Evolutionary conservation across 179 eudicot genomes (phyloP).

Genomic region (Amaranthus tricolor): DNA sequence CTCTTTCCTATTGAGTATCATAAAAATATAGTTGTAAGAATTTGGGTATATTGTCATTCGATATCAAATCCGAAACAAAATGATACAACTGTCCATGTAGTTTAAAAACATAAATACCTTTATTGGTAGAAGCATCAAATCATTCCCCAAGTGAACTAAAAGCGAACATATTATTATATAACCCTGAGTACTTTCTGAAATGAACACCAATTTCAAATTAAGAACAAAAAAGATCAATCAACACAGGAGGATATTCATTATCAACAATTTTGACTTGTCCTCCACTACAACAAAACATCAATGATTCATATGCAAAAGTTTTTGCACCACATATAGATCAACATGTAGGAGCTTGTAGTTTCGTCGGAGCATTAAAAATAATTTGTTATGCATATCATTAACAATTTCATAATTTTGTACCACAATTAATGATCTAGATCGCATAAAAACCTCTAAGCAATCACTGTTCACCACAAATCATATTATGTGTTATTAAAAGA

Average conservation of each 20-base stretch:
- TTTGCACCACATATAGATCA: neutral
- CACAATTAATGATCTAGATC: too few relatives aligned
- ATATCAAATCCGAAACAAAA: neutral
- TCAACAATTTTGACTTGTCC: neutral
- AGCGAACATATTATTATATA: conserved; percentile 7
- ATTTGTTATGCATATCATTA: too few relatives aligned
- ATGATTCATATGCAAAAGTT: neutral
- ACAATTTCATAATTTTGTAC: too few relatives aligned
- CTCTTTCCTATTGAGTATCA: neutral
- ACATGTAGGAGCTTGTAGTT: too few relatives aligned
- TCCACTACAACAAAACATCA: neutral
- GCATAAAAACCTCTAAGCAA: too few relatives aligned
- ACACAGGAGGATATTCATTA: neutral
- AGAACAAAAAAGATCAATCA: neutral
- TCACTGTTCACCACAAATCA: too few relatives aligned
- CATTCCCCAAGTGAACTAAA: neutral
- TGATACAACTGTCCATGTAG: conserved; percentile 3
- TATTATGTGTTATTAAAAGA: too few relatives aligned
- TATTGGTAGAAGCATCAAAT: neutral
- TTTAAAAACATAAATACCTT: neutral
- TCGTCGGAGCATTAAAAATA: too few relatives aligned
- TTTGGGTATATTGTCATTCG: neutral
- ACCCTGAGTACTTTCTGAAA: neutral
- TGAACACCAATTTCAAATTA: neutral
- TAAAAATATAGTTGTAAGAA: neutral